These are phyloP conservation scores for Cyclotella choctawhatcheeana DNA, from an alignment of 108 stramenopile species.

Conservation along the genomic window DNA sequence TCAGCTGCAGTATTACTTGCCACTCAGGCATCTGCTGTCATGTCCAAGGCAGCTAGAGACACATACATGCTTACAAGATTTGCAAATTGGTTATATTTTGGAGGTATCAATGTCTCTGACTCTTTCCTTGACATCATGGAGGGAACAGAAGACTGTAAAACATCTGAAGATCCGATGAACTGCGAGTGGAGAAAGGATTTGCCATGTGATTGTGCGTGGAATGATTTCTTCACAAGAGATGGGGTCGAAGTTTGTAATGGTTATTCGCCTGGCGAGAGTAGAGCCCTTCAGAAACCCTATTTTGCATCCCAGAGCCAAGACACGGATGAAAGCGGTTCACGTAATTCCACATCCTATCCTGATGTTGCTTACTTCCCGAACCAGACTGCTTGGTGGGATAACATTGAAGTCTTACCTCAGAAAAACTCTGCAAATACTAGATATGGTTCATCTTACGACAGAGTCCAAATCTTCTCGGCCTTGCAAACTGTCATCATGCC, in stretches of 20 bases:
- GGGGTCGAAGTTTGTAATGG: constrained; percentile 28
- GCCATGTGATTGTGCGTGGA: constrained; percentile 55
- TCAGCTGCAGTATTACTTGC: constrained; percentile 22
- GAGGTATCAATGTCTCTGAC: constrained; percentile 43
- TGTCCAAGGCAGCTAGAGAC: constrained; percentile 43
- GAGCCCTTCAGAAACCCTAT: constrained; percentile 40
- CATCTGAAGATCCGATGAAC: background rate
- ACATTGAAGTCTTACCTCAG: constrained; percentile 44
- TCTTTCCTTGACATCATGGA: constrained; percentile 38
- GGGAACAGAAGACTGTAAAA: constrained; percentile 63
- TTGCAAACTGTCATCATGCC: constrained; percentile 47
- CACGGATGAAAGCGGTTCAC: constrained; percentile 48
- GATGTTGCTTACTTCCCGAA: constrained; percentile 42
- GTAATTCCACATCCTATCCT: constrained; percentile 23
- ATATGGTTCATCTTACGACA: constrained; percentile 57
- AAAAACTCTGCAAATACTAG: constrained; percentile 38
- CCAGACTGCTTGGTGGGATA: constrained; percentile 53
- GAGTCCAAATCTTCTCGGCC: constrained; percentile 52
- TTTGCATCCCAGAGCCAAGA: constrained; percentile 41
- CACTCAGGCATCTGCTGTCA: constrained; percentile 11
- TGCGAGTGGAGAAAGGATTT: constrained; percentile 44
- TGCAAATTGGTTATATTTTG: constrained; percentile 62
- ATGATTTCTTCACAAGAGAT: constrained; percentile 25
- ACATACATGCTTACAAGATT: constrained; percentile 50
- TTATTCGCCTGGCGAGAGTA: constrained; percentile 12